phyloP scores from a whole-genome alignment of 2,329 filamentous ascomycete genomes.

The Phoma sp. region DNA sequence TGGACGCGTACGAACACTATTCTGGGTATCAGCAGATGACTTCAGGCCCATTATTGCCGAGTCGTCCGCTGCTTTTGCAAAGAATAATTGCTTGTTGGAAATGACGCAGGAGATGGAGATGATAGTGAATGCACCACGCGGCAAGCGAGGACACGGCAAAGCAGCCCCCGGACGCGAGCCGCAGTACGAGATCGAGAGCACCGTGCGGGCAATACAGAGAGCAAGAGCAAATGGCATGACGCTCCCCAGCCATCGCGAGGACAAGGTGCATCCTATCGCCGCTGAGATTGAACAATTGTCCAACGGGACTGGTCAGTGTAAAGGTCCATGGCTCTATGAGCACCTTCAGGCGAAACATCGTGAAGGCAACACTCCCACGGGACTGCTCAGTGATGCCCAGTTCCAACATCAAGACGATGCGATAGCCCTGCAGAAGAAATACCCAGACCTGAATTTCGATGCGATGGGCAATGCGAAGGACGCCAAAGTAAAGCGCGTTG shows the following conservation, averaged over 20 bases:
- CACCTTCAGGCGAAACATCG: slow-evolving; percentile 33
- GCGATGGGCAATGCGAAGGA: slow-evolving; percentile 2
- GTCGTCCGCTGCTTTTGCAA: slow-evolving; percentile 62
- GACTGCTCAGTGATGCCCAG: slow-evolving; percentile 21
- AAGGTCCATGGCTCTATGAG: slow-evolving; percentile 15
- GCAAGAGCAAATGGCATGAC: slow-evolving; percentile 31
- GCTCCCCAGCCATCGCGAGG: slow-evolving; percentile 37
- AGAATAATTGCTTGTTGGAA: slow-evolving; percentile 66
- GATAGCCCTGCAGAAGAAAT: slow-evolving; percentile 15
- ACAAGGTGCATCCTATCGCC: slow-evolving; percentile 36
- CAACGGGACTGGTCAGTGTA: slow-evolving; percentile 28
- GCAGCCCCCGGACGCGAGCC: slow-evolving; percentile 32
- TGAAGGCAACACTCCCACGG: slow-evolving; percentile 28
- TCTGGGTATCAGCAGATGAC: slow-evolving; percentile 73
- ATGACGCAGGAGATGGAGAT: slow-evolving; percentile 64
- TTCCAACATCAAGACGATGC: slow-evolving; percentile 19
- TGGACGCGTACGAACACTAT: slow-evolving; percentile 79
- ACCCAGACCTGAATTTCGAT: slow-evolving; percentile 22
- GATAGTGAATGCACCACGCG: slow-evolving; percentile 28
- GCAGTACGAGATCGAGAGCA: slow-evolving; percentile 40
- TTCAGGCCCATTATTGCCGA: slow-evolving; percentile 67
- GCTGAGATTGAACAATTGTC: slow-evolving; percentile 30
- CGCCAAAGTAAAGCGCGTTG: neutral
- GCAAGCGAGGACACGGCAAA: slow-evolving; percentile 20
- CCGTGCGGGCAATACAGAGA: slow-evolving; percentile 30